Evolutionary conservation across 305 asterid genomes (phyloP).

Genomic region (Lippia alba): DNA sequence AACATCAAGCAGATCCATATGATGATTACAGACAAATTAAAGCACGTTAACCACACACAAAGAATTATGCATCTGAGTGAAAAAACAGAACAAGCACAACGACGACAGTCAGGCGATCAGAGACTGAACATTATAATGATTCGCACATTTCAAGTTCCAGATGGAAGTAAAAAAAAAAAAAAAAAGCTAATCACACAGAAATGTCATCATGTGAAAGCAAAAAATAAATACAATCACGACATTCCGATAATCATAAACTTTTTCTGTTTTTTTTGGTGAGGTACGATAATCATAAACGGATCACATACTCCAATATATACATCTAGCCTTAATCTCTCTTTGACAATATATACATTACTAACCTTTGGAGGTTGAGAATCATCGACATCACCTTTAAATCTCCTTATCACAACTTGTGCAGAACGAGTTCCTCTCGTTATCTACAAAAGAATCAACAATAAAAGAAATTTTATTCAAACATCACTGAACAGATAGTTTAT

Average conservation of each 20-base stretch:
- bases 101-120: conserved; percentile 1
- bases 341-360: no score
- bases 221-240: not conserved
- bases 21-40: not conserved
- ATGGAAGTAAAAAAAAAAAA: not conserved
- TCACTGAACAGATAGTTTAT: no score
- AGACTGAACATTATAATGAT: conserved; percentile 2
- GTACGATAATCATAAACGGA: conserved; percentile 11
- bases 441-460: no score
- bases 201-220: conserved; percentile 6
- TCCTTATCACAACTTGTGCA: no score
- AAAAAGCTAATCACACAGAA: conserved; percentile 17
- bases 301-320: not conserved
- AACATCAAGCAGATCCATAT: not conserved
- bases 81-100: not conserved
- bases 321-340: no score
- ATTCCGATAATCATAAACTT: conserved; percentile 11
- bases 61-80: not conserved
- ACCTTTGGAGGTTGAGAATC: no score
- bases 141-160: not conserved
- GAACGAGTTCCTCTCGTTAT: no score
- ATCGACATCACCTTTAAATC: no score
- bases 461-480: no score
- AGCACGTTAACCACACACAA: conserved; percentile 16
- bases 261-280: no score